Base-by-base conservation (phyloP, 805 yeast genomes). In the Lachancea sp. region DNA sequence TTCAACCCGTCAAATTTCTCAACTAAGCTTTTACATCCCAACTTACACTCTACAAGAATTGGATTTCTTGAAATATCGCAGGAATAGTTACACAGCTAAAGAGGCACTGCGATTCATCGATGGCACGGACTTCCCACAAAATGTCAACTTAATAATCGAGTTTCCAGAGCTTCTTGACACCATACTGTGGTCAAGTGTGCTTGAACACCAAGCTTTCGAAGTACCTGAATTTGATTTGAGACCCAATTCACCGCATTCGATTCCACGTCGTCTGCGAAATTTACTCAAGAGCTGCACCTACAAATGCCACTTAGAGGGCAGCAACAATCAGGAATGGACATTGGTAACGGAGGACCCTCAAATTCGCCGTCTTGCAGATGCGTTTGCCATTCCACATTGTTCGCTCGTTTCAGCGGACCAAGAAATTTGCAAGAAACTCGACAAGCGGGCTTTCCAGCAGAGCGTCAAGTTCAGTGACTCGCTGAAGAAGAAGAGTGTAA, bases 71-170 rank as follows among this genome's bases (percentile, higher is more conserved):
- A 74, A 75, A 53, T 74, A 74, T 45, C 72, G 79, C 15, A 69
- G 81, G 57, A 69, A 72, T 50, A 79, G 85, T 16, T 70, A 73
- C n/a, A 79, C 78, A 60, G 83, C 90, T 7, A 68, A 81, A 43
- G 85, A 81, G 55, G 75, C 86, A 16, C 70, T 82, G 41, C 67
- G 74, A 45, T 78, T 81, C 53, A 77, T 83, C 44, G 88, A 82
- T 51, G 63, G 65, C 31, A 45, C 58, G 36, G 49, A 53, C 16
- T 45, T 51, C 13, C 48, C 45, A 13, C 29, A 50, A 10, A 32
- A 36, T 9, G 39, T 53, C n/a, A 49, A 66, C 52, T 37, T 67
- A 40, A 55, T 71, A 4, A 65, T 69, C 34, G 85, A 79, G 45
- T 77, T 75, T 46, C 78, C 79, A 5, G 73, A 73, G 41, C 47